A percentile compares a stretch with the other conserved stretches of the same genome.
These are phyloP conservation scores for Penicillium olsonii DNA, from an alignment of 2,329 filamentous ascomycete species.

Conservation along the genomic window DNA sequence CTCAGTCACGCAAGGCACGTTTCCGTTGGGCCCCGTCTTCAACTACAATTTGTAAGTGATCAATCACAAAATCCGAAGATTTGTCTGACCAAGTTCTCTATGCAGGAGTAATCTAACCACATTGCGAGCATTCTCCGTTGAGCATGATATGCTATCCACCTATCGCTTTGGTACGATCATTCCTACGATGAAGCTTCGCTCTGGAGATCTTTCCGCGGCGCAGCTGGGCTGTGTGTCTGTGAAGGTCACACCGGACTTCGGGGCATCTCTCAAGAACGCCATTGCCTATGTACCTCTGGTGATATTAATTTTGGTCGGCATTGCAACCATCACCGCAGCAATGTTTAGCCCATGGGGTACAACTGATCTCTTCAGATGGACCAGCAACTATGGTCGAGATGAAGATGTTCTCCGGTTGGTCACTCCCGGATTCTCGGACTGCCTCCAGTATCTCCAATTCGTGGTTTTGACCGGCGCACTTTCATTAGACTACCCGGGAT, in stretches of 20 bases:
- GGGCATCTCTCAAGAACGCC: slow-evolving; percentile 65
- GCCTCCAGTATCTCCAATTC: slow-evolving; percentile 95
- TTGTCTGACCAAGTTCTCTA: slow-evolving; percentile 1
- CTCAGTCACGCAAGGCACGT: slow-evolving; percentile 59
- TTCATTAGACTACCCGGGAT: slow-evolving; percentile 86
- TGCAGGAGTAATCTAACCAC: slow-evolving; percentile 47
- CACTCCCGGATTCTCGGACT: slow-evolving; percentile 94
- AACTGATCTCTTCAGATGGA: slow-evolving; percentile 87
- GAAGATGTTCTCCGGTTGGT: slow-evolving; percentile 88
- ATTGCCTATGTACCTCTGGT: slow-evolving; percentile 75
- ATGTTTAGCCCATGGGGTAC: slow-evolving; percentile 95
- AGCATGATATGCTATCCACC: slow-evolving; percentile 73
- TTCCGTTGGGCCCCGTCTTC: slow-evolving; percentile 77
- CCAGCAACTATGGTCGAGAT: slow-evolving; percentile 95
- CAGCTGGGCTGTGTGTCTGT: slow-evolving; percentile 78
- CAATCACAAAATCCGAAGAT: not conserved
- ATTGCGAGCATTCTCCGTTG: slow-evolving; percentile 72
- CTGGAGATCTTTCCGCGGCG: slow-evolving; percentile 66
- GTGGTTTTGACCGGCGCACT: slow-evolving; percentile 83
- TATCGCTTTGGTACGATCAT: slow-evolving; percentile 85
- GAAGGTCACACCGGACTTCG: slow-evolving; percentile 81
- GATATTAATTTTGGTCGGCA: slow-evolving; percentile 75
- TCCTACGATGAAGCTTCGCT: slow-evolving; percentile 71
- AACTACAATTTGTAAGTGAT: slow-evolving; percentile 52
- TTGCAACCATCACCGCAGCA: slow-evolving; percentile 80